Base-by-base conservation (phyloP, 768 basidiomycete genomes). In the Galerina marginata region DNA sequence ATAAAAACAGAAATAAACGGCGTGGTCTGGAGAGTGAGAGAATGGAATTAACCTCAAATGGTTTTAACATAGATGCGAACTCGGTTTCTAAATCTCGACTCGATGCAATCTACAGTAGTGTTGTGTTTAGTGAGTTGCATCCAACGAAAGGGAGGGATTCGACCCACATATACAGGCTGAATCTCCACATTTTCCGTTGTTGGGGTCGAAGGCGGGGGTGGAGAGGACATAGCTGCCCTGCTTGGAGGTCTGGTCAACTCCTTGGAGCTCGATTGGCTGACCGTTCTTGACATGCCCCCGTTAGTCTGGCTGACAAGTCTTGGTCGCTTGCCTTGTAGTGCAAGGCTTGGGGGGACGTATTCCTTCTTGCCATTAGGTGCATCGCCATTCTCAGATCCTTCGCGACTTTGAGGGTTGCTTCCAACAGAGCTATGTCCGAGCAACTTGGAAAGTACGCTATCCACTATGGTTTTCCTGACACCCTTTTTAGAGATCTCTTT, bases 401-500 rank as follows among this genome's bases (percentile, higher is more conserved):
- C 86, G 14, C 75, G 77, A 69, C 83, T 86, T 42, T 77, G 76
- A 2, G 80, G 77, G 37, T 74, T 79, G 59, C 81, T 79, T 2
- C 77, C 77, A 47, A 74, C 69, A 7, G 79, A 69, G 54, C 75
- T 77, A 44, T 75, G 77, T 42, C 75, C 80, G 52, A 93, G 78
- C 20, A 94, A 79, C 71, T 87, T 89, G 55, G 79, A 75, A 6
- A 95, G 81, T 14, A 99, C 86, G 54, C 81, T 81, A 61, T 98
- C 96, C 12, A 90, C 86, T 47, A 96, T 95, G 4, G 87, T 85
- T 76, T 96, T 96, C 38, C 94, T 85, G 44, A 97, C 92, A 43
- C 85, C 84, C 72, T 92, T 93, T 78, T 90, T 93, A 2, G 82
- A 73, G 82, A 99, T 82, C 71, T 94, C 91, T 70, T 94, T 95